These are phyloP conservation scores for Amanita polypyramis DNA, from an alignment of 768 basidiomycete genomes.

Conservation along the genomic window DNA sequence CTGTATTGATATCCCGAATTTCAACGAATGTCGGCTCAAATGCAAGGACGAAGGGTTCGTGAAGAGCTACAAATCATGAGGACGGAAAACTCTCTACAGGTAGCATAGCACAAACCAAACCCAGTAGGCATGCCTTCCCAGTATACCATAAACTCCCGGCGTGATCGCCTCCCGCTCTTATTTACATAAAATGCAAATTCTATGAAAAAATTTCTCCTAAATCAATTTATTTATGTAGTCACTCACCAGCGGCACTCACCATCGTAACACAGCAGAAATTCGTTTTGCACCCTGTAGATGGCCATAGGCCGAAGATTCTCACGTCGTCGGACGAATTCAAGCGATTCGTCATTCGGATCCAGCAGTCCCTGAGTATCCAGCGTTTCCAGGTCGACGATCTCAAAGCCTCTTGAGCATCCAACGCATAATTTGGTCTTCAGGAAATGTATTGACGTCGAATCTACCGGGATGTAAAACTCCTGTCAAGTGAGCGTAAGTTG, in stretches of 20 bases:
- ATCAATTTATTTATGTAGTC: background rate
- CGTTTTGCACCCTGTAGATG: slow-evolving; percentile 93
- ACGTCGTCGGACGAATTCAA: slow-evolving; percentile 88
- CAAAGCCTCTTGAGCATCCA: slow-evolving; percentile 94
- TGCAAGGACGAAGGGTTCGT: slow-evolving; percentile 93
- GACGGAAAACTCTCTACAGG: background rate
- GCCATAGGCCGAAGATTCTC: slow-evolving; percentile 90
- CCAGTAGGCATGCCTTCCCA: slow-evolving; percentile 95
- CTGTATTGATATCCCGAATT: slow-evolving; percentile 90
- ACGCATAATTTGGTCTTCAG: slow-evolving; percentile 96
- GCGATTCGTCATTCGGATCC: slow-evolving; percentile 82
- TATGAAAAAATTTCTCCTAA: slow-evolving; percentile 20
- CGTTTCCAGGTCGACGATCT: slow-evolving; percentile 95
- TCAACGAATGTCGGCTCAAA: slow-evolving; percentile 97
- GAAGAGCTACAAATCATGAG: slow-evolving; percentile 52
- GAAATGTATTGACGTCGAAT: slow-evolving; percentile 94
- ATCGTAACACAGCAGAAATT: slow-evolving; percentile 96
- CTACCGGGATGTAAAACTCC: slow-evolving; percentile 99
- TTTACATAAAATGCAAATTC: slow-evolving; percentile 99
- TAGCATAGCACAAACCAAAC: slow-evolving; percentile 61
- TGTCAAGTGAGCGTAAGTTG: slow-evolving; percentile 20
- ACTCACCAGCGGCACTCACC: slow-evolving; percentile 41
- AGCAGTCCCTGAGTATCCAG: slow-evolving; percentile 94
- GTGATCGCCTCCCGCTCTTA: slow-evolving; percentile 86
- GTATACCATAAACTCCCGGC: slow-evolving; percentile 87